A percentile compares a stretch with the other conserved stretches of the same genome.
phyloP scores from a whole-genome alignment of 2,329 filamentous ascomycete genomes.

The Alternaria hordeiaustralica region DNA sequence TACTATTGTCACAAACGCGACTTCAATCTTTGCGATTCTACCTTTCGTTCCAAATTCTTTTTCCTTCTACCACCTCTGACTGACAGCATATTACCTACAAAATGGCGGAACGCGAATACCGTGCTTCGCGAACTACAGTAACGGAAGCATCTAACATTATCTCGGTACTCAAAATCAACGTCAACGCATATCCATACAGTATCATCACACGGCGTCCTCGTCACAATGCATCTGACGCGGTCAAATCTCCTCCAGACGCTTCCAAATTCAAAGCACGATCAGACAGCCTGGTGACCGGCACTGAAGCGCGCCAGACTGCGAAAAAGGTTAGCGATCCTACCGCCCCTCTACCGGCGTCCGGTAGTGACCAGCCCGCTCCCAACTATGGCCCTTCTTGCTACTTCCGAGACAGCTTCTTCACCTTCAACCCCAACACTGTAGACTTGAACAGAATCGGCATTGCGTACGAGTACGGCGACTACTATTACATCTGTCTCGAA shows the following conservation, averaged over 20 bases:
- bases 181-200: neutral
- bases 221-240: neutral
- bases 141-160: neutral
- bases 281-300: neutral
- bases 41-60: neutral
- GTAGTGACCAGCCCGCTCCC: neutral
- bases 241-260: neutral
- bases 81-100: neutral
- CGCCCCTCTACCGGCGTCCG: neutral
- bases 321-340: neutral
- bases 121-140: neutral
- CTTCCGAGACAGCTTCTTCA: neutral
- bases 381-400: neutral
- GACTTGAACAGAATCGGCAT: conserved; percentile 10
- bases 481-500: neutral
- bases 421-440: neutral
- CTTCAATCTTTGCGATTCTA: neutral
- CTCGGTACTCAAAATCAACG: neutral
- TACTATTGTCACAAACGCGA: neutral
- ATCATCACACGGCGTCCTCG: neutral
- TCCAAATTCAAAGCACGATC: neutral
- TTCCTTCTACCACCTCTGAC: neutral
- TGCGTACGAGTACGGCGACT: neutral
- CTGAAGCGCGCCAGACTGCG: neutral
- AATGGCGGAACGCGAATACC: neutral